These are phyloP conservation scores for Botryobasidium botryosum DNA, from an alignment of 768 basidiomycete species.

Conservation along the genomic window DNA sequence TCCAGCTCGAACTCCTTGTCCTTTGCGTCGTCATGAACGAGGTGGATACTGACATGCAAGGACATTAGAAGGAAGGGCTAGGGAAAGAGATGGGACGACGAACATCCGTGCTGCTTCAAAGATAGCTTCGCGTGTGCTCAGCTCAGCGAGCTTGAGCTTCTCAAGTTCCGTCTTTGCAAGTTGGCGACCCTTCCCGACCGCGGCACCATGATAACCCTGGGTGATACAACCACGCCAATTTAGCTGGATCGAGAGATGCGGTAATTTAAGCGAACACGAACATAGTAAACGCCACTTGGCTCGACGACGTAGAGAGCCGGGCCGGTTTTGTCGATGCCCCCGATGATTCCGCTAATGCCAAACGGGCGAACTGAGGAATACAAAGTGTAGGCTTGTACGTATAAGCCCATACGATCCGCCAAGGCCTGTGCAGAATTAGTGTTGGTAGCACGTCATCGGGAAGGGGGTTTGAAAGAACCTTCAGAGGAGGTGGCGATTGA, in stretches of 20 bases:
- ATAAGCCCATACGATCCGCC: constrained; percentile 68
- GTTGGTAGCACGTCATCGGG: constrained; percentile 8
- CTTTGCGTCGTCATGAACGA: constrained; percentile 94
- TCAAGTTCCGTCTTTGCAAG: constrained; percentile 97
- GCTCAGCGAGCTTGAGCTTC: constrained; percentile 73
- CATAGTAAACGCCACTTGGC: constrained; percentile 84
- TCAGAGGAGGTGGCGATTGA: constrained; percentile 56
- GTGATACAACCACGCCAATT: neutral
- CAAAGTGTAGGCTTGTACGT: constrained; percentile 89
- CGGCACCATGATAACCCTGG: constrained; percentile 88
- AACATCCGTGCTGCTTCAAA: constrained; percentile 91
- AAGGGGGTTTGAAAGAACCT: constrained; percentile 29
- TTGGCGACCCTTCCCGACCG: constrained; percentile 96
- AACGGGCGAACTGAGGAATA: constrained; percentile 98
- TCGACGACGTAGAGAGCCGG: constrained; percentile 82
- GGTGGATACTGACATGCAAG: constrained; percentile 55
- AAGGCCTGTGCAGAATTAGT: too few species aligned
- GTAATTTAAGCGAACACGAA: constrained; percentile 23
- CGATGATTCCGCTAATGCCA: constrained; percentile 85
- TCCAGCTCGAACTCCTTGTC: constrained; percentile 98
- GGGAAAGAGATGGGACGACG: neutral
- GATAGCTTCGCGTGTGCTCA: constrained; percentile 73
- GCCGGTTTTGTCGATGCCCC: constrained; percentile 73
- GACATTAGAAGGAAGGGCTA: neutral
- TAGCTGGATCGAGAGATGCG: neutral